Evolutionary conservation across 441 rosid genomes (phyloP), one percentile per base, ranked within the genome.

Genomic region (Lagerstroemia fauriei): DNA sequence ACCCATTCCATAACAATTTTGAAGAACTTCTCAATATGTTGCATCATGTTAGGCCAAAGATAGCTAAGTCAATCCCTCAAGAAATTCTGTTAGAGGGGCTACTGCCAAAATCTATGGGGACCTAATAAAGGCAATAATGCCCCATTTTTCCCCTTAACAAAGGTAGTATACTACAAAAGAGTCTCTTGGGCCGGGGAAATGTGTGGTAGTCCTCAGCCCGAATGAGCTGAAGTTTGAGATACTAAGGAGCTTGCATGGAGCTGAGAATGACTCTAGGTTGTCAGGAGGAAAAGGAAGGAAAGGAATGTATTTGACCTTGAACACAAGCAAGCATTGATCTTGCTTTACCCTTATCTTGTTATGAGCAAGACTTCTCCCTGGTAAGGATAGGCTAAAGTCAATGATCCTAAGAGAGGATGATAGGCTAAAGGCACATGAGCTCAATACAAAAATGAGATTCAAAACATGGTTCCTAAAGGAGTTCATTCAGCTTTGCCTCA

Each of bases 1-100:
- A 95, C 98, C 59, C 95, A 0, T 95, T 95, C 78, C 98, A 95
- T 86, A 95, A 95, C 56, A 95, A 93, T 73, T 95, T 90, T 59
- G 90, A 85, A 70, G 97, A 95, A 85, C 91, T 95, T 32, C 88
- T 75, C 44, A 95, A 91, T 79, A 89, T 89, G 10, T 81, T 95
- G 32, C 86, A 84, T 86, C 79, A 93, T 86, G 91, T 84, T 46
- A 87, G 91, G 41, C 97, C 93, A 22, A 87, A 86, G 51, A 87
- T 89, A 80, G 85, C 73, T 9, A n/a, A 69, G 73, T 69, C 73
- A 31, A 34, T 11, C 18, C 46, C 46, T 69, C 8, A 69, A 69
- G 73, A 69, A 32, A 16, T 69, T 69, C 46, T 69, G 73, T 69
- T 47, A 69, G 25, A 69, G 47, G 46, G 46, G 73, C 24, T 16